A percentile compares a stretch with the other conserved stretches of the same genome.
phyloP scores from a whole-genome alignment of 1,284 basidiomycete genomes.

The Microbotryomycetes sp. region DNA sequence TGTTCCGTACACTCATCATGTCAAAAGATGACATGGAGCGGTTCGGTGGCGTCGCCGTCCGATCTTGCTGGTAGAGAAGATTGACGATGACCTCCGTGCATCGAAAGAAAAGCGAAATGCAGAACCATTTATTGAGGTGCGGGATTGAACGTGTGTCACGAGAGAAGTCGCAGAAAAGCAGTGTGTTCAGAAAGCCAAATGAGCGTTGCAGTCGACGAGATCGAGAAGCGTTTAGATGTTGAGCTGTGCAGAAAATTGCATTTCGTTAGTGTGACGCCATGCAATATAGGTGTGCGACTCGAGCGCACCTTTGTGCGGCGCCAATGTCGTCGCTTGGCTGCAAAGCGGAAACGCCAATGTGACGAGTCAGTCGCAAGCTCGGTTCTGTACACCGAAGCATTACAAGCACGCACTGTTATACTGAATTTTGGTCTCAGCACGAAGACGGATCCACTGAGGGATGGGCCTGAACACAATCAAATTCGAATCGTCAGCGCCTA shows the following conservation, averaged over 20 bases:
- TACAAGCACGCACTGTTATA: constrained; percentile 31
- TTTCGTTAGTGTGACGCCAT: not conserved
- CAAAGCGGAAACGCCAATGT: not conserved
- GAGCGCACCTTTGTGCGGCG: constrained; percentile 36
- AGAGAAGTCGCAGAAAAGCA: too few species aligned
- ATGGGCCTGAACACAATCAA: constrained; percentile 30
- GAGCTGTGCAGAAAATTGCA: constrained; percentile 1
- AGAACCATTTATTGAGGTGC: too few species aligned
- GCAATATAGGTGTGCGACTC: constrained; percentile 4
- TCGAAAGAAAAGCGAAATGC: too few species aligned
- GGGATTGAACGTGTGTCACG: too few species aligned
- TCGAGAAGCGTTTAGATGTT: constrained; percentile 4
- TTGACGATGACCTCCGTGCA: too few species aligned
- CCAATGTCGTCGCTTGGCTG: constrained; percentile 37
- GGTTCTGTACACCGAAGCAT: not conserved
- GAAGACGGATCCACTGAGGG: constrained; percentile 37
- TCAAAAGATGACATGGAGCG: too few species aligned
- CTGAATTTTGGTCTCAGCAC: constrained; percentile 37
- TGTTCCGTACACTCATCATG: too few species aligned
- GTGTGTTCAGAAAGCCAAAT: too few species aligned
- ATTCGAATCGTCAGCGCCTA: not conserved
- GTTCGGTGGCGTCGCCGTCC: too few species aligned
- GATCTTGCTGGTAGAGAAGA: too few species aligned
- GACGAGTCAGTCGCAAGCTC: not conserved
- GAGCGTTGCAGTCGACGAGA: not conserved